Base-by-base conservation (phyloP, 495 filamentous ascomycete species). In the Schizothecium vesticola region DNA sequence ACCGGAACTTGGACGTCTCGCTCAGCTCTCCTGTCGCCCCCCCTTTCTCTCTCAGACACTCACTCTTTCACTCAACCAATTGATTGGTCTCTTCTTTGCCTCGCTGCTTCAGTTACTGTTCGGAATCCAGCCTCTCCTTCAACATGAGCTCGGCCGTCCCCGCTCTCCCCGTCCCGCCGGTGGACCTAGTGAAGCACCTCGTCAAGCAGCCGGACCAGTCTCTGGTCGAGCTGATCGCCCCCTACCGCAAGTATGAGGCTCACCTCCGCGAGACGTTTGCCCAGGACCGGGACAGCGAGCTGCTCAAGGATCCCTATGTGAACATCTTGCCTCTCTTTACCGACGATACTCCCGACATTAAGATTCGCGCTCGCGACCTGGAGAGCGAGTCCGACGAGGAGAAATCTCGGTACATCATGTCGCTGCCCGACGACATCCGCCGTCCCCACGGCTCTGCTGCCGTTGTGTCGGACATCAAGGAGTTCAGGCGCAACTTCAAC, bases 401-500 rank as follows among this genome's bases (percentile, higher is more conserved):
- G 71, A 86, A 84, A 63, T 83, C 86, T 13, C 86, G 81, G 73
- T 94, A 93, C 74, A 84, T 94, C 72, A 88, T 96, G 84, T 74
- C 88, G 13, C 77, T 96, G 43, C 79, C 83, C 0, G 77, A 84
- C 0, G 78, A 87, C 6, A 77, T 86, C 25, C 86, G 92, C 43
- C 88, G 87, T 26, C 59, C 77, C 1, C 79, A 82, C 74, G 88
- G 85, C 28, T 85, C 89, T 1, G 85, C 86, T 5, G 91, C 91
- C 6, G 82, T 91, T 25, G 91, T 92, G 1, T 66, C 78, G 28
- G 81, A 80, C 1, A 72, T 93, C 33, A 82, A 86, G 61, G 89
- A 92, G 16, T 96, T 94, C 73, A 85, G 86, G 72, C 80, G 84
- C 57, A 92, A 94, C 77, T 93, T 94, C 78, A 82, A 84, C 64